phyloP scores from a whole-genome alignment of 768 basidiomycete species.

The Gautieria morchelliformis region DNA sequence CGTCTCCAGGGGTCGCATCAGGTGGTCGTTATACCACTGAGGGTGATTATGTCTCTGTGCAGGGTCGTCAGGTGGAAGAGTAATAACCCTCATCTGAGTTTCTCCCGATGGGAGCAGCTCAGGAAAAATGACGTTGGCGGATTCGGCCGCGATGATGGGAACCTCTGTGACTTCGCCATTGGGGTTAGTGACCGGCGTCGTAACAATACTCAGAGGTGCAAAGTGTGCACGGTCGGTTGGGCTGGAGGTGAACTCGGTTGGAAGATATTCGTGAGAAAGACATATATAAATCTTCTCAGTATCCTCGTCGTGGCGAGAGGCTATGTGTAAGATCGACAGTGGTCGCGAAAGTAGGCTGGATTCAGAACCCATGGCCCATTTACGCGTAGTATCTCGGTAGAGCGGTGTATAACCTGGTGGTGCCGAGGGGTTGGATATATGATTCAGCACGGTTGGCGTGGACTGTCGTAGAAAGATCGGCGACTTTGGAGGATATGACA shows the following conservation, averaged over 20 bases:
- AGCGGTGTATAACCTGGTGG: slow-evolving; percentile 1
- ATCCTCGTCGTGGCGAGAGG: not conserved
- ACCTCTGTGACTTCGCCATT: not conserved
- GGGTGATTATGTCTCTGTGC: not conserved
- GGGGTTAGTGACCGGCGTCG: not conserved
- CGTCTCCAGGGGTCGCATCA: slow-evolving; percentile 1
- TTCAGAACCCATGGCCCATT: slow-evolving; percentile 1
- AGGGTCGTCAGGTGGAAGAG: slow-evolving; percentile 5
- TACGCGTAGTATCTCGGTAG: slow-evolving; percentile 8
- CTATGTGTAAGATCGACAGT: slow-evolving; percentile 6
- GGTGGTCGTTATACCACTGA: slow-evolving; percentile 5
- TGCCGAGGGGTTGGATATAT: slow-evolving; percentile 6
- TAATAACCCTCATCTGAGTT: slow-evolving; percentile 1
- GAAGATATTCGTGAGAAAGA: slow-evolving; percentile 8
- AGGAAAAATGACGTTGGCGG: slow-evolving; percentile 6
- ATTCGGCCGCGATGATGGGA: slow-evolving; percentile 5
- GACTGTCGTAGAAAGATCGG: not conserved
- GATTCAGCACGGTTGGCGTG: not conserved
- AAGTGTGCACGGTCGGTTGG: slow-evolving; percentile 5
- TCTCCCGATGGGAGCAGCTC: not conserved
- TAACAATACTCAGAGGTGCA: slow-evolving; percentile 1
- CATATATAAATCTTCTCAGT: not conserved
- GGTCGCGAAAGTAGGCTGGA: slow-evolving; percentile 1
- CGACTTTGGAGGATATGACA: not conserved
- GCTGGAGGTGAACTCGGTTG: slow-evolving; percentile 1